These are phyloP conservation scores for Curvularia spicifera DNA, from an alignment of 2,329 filamentous ascomycete genomes.

Conservation along the genomic window DNA sequence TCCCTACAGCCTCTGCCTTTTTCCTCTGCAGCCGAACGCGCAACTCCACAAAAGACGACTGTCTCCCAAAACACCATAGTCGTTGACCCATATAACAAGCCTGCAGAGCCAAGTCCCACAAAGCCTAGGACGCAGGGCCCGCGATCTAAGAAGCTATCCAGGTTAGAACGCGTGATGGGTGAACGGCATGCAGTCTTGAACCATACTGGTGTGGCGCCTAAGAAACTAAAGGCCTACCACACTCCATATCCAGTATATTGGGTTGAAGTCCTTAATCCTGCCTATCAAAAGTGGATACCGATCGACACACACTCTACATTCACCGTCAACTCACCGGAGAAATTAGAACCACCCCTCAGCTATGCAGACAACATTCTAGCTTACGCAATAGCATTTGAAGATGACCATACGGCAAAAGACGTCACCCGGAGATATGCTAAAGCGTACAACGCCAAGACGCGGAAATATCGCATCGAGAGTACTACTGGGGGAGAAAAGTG, in stretches of 20 bases:
- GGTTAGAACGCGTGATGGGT: constrained; percentile 42
- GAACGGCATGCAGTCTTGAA: constrained; percentile 36
- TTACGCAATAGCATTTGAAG: constrained; percentile 87
- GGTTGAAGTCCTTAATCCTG: constrained; percentile 88
- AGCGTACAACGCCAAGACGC: constrained; percentile 88
- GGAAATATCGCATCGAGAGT: constrained; percentile 77
- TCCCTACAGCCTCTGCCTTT: constrained; percentile 86
- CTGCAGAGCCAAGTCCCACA: constrained; percentile 22
- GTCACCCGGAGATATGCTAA: constrained; percentile 89
- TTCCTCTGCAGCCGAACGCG: constrained; percentile 50
- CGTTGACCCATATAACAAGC: constrained; percentile 43
- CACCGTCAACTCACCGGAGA: constrained; percentile 75
- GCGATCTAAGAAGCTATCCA: constrained; percentile 42
- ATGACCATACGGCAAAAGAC: constrained; percentile 77
- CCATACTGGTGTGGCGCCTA: constrained; percentile 40
- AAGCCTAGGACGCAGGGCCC: constrained; percentile 29
- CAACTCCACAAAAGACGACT: constrained; percentile 35
- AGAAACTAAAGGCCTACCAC: constrained; percentile 63
- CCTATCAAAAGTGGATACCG: constrained; percentile 89
- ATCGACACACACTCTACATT: constrained; percentile 84
- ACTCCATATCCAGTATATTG: constrained; percentile 86
- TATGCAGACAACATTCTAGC: constrained; percentile 77
- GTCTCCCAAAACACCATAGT: constrained; percentile 32
- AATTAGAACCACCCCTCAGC: constrained; percentile 81
- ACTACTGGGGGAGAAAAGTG: constrained; percentile 63